Evolutionary conservation across 1,139 yeast species (phyloP).

Genomic region (Saccharomyces hybrid): DNA sequence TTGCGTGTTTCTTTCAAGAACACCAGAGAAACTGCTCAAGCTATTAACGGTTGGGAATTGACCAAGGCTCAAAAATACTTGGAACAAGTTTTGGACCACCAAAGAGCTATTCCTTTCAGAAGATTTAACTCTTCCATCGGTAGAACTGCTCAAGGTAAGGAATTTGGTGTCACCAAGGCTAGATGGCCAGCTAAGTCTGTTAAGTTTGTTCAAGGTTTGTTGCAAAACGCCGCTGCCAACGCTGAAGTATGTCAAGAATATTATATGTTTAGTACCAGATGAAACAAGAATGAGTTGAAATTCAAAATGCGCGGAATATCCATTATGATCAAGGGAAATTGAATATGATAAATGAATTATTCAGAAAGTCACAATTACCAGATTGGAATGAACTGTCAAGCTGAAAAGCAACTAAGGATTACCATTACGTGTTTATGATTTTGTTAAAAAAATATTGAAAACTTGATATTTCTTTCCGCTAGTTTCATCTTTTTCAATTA

Average conservation of each 20-base stretch:
- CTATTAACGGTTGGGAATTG: conserved; percentile 96
- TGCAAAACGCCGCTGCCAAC: conserved; percentile 96
- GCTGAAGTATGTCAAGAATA: conserved; percentile 60
- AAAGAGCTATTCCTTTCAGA: conserved; percentile 99
- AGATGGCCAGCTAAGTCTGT: conserved; percentile 99
- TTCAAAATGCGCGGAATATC: not conserved
- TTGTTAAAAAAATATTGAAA: too few species aligned
- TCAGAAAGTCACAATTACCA: not conserved
- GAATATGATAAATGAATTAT: not conserved
- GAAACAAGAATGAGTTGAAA: not conserved
- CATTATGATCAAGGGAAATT: too few species aligned
- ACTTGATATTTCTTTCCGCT: not conserved
- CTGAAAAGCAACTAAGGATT: not conserved
- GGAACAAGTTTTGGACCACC: conserved; percentile 93
- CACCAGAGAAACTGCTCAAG: conserved; percentile 99
- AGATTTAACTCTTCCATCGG: conserved; percentile 95
- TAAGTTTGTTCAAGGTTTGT: conserved; percentile 87
- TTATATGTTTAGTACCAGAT: not conserved
- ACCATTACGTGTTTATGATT: not conserved
- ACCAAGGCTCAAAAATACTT: conserved; percentile 94
- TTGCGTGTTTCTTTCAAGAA: conserved; percentile 99
- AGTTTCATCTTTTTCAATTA: not conserved
- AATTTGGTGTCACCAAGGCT: conserved; percentile 99
- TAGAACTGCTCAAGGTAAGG: conserved; percentile 99
- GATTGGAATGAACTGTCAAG: not conserved